Base-by-base conservation (phyloP, 106 monocot genomes). In the Allium sativum region DNA sequence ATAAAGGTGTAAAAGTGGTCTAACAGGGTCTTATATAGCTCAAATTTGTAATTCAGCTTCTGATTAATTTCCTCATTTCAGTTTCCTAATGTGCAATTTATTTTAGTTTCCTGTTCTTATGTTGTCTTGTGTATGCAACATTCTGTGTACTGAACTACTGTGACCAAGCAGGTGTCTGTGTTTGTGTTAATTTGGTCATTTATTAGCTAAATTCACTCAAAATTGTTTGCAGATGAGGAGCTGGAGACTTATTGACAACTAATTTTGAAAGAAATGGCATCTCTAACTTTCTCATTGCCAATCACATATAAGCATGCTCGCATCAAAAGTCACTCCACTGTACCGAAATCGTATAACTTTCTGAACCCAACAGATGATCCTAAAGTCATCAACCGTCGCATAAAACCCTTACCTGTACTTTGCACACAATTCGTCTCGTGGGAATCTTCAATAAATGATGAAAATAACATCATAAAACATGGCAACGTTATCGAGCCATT, bases 391-490 rank as follows among this genome's bases (percentile, higher is more conserved):
- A 15, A 2, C 31, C 8, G 40, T 51, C 66, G 44, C 15, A 52
- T 56, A 12, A 78, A 56, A 65, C 64, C 44, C 66, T 55, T 52
- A 31, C 55, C 63, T 14, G 45, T 81, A 18, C 76, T 44, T 45
- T 86, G 86, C 76, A 66, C 69, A 19, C 73, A 72, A 52, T 17
- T 68, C n/a, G 62, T 70, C 56, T 64, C 79, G 45, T 83, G 74
- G 93, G 90, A 95, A 64, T 56, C 78, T 40, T 72, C 86, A 12
- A 40, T 52, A 3, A 77, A 81, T 17, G 75, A 74, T 43, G 67
- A 46, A 41, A 51, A 19, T 41, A 65, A 19, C 61, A 74, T 92
- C 68, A 70, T 78, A 9, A 75, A 81, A 59, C 73, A 76, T 17
- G 52, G 55, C 18, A 73, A 75, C 44, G 52, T 82, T 21, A 44